Percentiles rank a stretch among this genome's conserved stretches.
These are phyloP conservation scores for Rosa multiflora DNA, from an alignment of 306 rosid species.

Conservation along the genomic window DNA sequence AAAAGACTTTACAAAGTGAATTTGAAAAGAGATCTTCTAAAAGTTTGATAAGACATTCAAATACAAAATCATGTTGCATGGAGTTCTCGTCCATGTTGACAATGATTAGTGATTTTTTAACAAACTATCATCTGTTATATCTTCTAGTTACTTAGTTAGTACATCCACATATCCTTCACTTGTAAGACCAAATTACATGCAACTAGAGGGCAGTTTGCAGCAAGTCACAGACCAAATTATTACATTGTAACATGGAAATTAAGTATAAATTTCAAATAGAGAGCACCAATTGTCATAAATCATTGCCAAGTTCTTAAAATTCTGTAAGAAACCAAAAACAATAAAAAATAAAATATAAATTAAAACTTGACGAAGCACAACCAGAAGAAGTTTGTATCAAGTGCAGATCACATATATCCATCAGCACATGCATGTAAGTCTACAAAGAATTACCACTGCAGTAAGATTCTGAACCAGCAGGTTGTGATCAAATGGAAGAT, in stretches of 20 bases:
- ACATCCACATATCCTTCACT: background rate
- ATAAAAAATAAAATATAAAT: background rate
- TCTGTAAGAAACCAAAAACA: background rate
- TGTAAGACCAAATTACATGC: background rate
- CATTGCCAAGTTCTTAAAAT: background rate
- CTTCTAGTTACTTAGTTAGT: background rate
- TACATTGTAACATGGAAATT: background rate
- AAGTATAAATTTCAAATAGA: background rate
- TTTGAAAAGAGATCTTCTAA: background rate
- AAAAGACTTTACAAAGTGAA: background rate
- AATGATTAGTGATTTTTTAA: background rate
- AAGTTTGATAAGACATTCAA: background rate
- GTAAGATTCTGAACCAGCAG: conserved; percentile 87
- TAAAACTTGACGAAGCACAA: background rate
- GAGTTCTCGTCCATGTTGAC: no score
- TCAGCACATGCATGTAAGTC: background rate
- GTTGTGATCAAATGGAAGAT: conserved; percentile 75
- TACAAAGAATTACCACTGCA: conserved; percentile 53
- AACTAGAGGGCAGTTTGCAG: background rate
- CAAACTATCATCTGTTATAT: background rate
- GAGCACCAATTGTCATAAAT: background rate
- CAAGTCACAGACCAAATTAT: background rate
- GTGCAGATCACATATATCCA: background rate
- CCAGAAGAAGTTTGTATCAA: background rate
- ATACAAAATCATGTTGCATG: background rate